Conservation (phyloP, 768 basidiomycete genomes). For the Auricularia cornea region DNA sequence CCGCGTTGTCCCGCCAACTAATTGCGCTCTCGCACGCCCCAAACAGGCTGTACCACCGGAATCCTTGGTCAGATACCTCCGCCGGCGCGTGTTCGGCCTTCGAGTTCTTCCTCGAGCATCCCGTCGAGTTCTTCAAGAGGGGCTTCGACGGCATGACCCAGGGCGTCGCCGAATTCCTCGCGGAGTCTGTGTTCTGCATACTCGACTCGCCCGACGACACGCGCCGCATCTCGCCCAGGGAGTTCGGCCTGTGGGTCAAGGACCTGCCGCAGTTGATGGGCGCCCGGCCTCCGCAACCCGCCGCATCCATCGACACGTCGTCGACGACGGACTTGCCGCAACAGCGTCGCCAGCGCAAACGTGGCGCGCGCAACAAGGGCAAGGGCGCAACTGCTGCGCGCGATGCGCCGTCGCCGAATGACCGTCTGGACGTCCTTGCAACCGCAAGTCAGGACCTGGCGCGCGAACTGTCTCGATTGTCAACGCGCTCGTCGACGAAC, state of each 20-base stretch:
- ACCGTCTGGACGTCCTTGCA: background rate
- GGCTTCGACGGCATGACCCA: conserved; percentile 87
- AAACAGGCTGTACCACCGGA: conserved; percentile 87
- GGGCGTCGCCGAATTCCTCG: conserved; percentile 80
- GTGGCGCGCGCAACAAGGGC: conserved; percentile 79
- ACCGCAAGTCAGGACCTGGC: background rate
- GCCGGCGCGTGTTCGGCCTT: conserved; percentile 68
- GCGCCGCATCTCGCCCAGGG: conserved; percentile 64
- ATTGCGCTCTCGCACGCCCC: conserved; percentile 1
- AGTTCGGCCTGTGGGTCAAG: conserved; percentile 81
- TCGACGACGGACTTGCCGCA: conserved; percentile 25
- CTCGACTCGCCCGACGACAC: conserved; percentile 57
- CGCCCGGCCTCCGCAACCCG: background rate
- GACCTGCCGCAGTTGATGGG: conserved; percentile 67
- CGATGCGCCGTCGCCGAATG: background rate
- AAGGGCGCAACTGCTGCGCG: conserved; percentile 42
- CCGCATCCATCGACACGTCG: background rate
- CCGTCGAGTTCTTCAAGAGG: conserved; percentile 77
- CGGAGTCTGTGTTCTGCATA: conserved; percentile 75
- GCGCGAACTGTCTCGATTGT: conserved; percentile 6
- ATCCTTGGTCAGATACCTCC: conserved; percentile 95
- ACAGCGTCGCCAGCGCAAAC: conserved; percentile 56
- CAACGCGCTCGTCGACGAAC: background rate
- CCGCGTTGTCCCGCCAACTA: conserved; percentile 5
- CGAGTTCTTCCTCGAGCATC: conserved; percentile 66